These are phyloP conservation scores for Rubia occidens DNA, from an alignment of 305 asterid genomes.

Conservation along the genomic window DNA sequence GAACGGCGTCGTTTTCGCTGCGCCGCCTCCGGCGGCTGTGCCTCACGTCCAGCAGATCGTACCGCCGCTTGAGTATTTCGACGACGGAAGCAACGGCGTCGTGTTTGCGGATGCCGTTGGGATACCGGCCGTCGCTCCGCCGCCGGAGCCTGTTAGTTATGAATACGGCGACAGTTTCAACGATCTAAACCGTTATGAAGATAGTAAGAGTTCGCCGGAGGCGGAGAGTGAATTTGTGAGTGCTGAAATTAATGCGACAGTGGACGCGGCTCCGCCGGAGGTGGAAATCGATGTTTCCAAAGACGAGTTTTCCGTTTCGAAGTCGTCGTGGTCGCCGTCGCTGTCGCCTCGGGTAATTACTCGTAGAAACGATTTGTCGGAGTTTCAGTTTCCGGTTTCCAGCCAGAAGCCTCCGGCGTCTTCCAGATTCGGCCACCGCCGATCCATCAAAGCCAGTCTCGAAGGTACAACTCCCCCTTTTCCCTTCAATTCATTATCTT, in stretches of 20 bases:
- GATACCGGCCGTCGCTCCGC: neutral
- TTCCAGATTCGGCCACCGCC: constrained; percentile 62
- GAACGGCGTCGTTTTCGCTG: neutral
- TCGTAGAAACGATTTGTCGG: constrained; percentile 19
- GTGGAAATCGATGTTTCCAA: constrained; percentile 20
- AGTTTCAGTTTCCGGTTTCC: constrained; percentile 16
- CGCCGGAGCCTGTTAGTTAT: constrained; percentile 14
- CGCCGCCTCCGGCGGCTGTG: neutral
- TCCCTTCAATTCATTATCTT: neutral
- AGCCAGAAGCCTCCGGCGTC: constrained; percentile 51
- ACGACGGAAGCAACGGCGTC: constrained; percentile 15
- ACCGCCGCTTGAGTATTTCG: constrained; percentile 5
- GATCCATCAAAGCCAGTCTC: constrained; percentile 41
- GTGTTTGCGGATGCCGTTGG: constrained; percentile 13
- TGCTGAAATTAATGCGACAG: neutral
- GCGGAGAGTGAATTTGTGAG: constrained; percentile 12
- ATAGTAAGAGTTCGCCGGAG: neutral
- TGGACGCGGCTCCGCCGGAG: constrained; percentile 13
- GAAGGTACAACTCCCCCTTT: constrained; percentile 44
- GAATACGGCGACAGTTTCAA: constrained; percentile 9
- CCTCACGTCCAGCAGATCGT: neutral
- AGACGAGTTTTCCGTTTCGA: constrained; percentile 27
- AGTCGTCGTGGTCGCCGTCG: constrained; percentile 23
- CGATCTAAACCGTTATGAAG: constrained; percentile 13
- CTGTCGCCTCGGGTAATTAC: constrained; percentile 5